Evolutionary conservation across 495 filamentous ascomycete species (phyloP).

Genomic region (Tricharina praecox): DNA sequence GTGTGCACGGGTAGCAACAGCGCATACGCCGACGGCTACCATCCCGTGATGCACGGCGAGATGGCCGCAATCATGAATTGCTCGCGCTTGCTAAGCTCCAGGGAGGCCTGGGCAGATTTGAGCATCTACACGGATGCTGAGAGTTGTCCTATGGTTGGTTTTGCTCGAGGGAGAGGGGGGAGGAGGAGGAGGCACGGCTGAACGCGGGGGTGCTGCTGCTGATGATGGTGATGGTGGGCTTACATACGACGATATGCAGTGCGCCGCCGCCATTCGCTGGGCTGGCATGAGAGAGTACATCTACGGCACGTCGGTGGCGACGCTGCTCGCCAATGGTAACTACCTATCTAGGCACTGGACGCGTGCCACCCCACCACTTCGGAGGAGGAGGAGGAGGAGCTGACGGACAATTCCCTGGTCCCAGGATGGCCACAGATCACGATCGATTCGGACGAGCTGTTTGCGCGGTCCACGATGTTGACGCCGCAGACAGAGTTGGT

Average conservation of each 20-base stretch:
- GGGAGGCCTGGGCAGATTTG: constrained; percentile 32
- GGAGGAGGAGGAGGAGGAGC: too few relatives aligned
- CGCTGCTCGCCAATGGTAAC: too few relatives aligned
- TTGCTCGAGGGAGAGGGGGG: not conserved
- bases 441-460: constrained; percentile 33
- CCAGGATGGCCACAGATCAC: constrained; percentile 38
- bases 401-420: too few relatives aligned
- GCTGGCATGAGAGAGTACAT: constrained; percentile 39
- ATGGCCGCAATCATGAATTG: constrained; percentile 35
- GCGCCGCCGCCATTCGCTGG: constrained; percentile 39
- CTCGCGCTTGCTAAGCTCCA: constrained; percentile 31
- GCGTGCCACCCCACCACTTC: too few relatives aligned
- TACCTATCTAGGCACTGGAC: too few relatives aligned
- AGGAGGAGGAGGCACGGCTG: not conserved
- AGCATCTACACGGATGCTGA: constrained; percentile 41
- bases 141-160: constrained; percentile 36
- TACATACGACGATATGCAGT: too few relatives aligned
- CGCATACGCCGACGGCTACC: constrained; percentile 26
- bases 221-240: too few relatives aligned
- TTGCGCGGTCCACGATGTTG: constrained; percentile 30
- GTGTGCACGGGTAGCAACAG: constrained; percentile 34
- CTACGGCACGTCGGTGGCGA: constrained; percentile 36
- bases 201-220: too few relatives aligned
- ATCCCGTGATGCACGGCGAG: not conserved
- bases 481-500: constrained; percentile 28